These are phyloP conservation scores for Spizellomyces sp. DNA, from an alignment of 192 early-diverging fungal species.

Conservation along the genomic window DNA sequence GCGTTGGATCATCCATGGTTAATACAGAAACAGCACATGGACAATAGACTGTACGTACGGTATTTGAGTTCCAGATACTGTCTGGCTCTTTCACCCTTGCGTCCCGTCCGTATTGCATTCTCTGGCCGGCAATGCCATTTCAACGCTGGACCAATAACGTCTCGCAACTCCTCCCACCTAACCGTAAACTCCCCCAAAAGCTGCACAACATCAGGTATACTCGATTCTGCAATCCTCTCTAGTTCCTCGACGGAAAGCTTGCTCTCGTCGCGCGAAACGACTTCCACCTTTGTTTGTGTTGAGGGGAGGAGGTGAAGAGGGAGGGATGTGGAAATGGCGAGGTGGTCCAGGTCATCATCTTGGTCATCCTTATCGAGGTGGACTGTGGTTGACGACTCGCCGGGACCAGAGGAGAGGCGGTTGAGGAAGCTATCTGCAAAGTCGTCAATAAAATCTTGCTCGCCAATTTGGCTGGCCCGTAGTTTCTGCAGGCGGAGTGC, in stretches of 20 bases:
- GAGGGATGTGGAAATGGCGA: slow-evolving; percentile 25
- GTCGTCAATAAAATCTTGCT: slow-evolving; percentile 85
- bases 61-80: slow-evolving; percentile 47
- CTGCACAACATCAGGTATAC: slow-evolving; percentile 38
- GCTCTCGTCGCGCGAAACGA: slow-evolving; percentile 24
- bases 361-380: slow-evolving; percentile 5
- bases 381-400: not conserved
- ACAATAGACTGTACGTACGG: slow-evolving; percentile 17
- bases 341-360: slow-evolving; percentile 29
- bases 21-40: slow-evolving; percentile 1
- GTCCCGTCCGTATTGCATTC: slow-evolving; percentile 4
- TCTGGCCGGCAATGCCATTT: slow-evolving; percentile 32
- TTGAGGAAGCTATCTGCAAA: slow-evolving; percentile 36
- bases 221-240: slow-evolving; percentile 28
- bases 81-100: slow-evolving; percentile 16
- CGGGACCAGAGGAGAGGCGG: slow-evolving; percentile 7
- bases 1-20: not conserved
- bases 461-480: slow-evolving; percentile 74
- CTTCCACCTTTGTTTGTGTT: slow-evolving; percentile 26
- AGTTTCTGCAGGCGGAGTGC: slow-evolving; percentile 83
- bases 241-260: slow-evolving; percentile 26
- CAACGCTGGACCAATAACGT: slow-evolving; percentile 34
- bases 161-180: slow-evolving; percentile 40
- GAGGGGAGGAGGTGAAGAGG: slow-evolving; percentile 34
- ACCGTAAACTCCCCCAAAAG: slow-evolving; percentile 33